Evolutionary conservation across 176 grass and related monocot genomes (phyloP).

Genomic region (Bothriochloa decipiens): DNA sequence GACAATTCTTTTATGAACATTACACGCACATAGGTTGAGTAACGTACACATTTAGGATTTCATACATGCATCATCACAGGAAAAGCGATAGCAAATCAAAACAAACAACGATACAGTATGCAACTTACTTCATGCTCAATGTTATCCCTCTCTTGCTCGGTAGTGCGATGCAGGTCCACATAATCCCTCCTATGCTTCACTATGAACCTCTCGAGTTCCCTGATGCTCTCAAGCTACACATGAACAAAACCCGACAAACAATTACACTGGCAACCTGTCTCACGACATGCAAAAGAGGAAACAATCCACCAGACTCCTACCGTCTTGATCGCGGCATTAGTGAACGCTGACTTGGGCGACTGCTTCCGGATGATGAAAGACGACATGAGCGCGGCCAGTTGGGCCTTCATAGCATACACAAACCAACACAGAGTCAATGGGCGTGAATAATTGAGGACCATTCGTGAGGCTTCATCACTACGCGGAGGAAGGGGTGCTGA

Average conservation of each 20-base stretch:
- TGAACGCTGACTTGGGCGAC: conserved; percentile 61
- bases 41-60: not conserved
- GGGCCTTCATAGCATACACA: conserved; percentile 47
- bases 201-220: conserved; percentile 81
- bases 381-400: conserved; percentile 74
- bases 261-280: conserved; percentile 17
- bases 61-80: not conserved
- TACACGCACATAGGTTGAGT: not conserved
- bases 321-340: conserved; percentile 82
- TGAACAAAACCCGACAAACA: conserved; percentile 14
- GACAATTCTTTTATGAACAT: not conserved
- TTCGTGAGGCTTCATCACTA: not conserved
- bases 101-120: not conserved
- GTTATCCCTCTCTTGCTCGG: conserved; percentile 90
- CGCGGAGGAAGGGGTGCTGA: not conserved
- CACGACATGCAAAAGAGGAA: not conserved
- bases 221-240: conserved; percentile 82
- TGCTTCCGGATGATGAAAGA: conserved; percentile 93
- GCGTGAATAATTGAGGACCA: not conserved
- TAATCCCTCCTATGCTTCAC: conserved; percentile 89
- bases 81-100: conserved; percentile 20
- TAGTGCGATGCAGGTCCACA: conserved; percentile 82
- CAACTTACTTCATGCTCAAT: conserved; percentile 95
- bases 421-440: not conserved
- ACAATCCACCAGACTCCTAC: conserved; percentile 35